A percentile compares a stretch with the other conserved stretches of the same genome.
phyloP scores from a whole-genome alignment of 2,329 filamentous ascomycete species.

The Colletotrichum filicis region DNA sequence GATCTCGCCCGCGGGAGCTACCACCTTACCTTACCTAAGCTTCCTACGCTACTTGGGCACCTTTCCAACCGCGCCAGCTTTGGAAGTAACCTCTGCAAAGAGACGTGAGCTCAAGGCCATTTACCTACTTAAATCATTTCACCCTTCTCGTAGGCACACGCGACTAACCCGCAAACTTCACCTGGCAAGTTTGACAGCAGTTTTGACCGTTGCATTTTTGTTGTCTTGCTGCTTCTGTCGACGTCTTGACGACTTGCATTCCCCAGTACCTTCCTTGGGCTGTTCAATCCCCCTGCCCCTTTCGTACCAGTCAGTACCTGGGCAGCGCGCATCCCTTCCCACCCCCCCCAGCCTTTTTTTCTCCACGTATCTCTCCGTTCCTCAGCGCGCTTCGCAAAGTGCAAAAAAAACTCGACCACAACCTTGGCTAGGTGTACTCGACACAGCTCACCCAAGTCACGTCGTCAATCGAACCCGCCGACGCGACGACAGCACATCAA shows the following conservation, averaged over 20 bases:
- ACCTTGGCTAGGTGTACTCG: not conserved
- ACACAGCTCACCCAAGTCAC: constrained; percentile 19
- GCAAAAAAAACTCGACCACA: constrained; percentile 27
- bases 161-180: not conserved
- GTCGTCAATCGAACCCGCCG: constrained; percentile 9
- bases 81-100: not conserved
- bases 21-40: constrained; percentile 7
- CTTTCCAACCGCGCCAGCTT: not conserved
- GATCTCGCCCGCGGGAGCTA: not conserved
- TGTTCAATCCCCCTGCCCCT: not conserved
- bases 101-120: not conserved
- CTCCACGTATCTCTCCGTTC: constrained; percentile 30
- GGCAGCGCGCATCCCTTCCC: constrained; percentile 23
- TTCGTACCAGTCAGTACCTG: not conserved
- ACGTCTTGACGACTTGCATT: not conserved
- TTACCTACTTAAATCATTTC: constrained; percentile 12
- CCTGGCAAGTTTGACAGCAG: not conserved
- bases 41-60: not conserved
- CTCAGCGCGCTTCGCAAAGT: constrained; percentile 15
- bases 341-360: constrained; percentile 31
- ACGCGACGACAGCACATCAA: constrained; percentile 27
- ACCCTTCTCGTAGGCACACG: constrained; percentile 2
- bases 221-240: not conserved
- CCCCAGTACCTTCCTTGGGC: not conserved
- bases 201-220: not conserved